These are phyloP conservation scores for Alisma plantagoaquatica DNA, from an alignment of 106 monocot species.

Conservation along the genomic window DNA sequence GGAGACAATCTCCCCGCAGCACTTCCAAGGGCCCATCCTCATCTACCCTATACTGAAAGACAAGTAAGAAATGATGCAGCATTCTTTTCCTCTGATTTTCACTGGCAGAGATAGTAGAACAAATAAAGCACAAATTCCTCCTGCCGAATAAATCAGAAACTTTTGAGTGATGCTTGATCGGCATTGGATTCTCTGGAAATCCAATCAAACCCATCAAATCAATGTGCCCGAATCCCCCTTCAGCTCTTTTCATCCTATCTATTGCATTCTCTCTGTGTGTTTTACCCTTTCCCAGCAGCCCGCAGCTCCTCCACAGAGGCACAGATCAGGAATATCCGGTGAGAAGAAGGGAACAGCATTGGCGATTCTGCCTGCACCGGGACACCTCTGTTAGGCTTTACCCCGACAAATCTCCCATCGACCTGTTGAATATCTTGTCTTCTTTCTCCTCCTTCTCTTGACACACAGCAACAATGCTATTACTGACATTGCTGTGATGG, in stretches of 20 bases:
- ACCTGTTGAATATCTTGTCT: neutral
- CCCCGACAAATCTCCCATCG: too few relatives aligned
- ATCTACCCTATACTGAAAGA: constrained; percentile 66
- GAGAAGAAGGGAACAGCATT: neutral
- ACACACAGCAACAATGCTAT: too few relatives aligned
- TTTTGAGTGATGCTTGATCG: neutral
- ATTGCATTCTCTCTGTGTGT: neutral
- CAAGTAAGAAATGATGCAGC: too few relatives aligned
- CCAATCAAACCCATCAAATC: neutral
- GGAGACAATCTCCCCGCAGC: constrained; percentile 35
- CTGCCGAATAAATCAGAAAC: neutral
- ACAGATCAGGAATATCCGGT: neutral
- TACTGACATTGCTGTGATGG: too few relatives aligned
- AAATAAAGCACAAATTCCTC: too few relatives aligned
- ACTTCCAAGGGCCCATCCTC: constrained; percentile 56
- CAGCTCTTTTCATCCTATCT: neutral
- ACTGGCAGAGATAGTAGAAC: too few relatives aligned
- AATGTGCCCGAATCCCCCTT: too few relatives aligned
- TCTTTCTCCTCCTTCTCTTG: neutral
- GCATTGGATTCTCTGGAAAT: neutral
- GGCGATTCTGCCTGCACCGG: neutral
- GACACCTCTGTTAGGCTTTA: too few relatives aligned
- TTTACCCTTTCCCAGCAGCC: neutral
- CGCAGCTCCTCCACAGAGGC: neutral
- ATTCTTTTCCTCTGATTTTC: too few relatives aligned